A percentile compares a stretch with the other conserved stretches of the same genome.
These are phyloP conservation scores for Secale cereale DNA, from an alignment of 176 grass and related monocot genomes.

Conservation along the genomic window DNA sequence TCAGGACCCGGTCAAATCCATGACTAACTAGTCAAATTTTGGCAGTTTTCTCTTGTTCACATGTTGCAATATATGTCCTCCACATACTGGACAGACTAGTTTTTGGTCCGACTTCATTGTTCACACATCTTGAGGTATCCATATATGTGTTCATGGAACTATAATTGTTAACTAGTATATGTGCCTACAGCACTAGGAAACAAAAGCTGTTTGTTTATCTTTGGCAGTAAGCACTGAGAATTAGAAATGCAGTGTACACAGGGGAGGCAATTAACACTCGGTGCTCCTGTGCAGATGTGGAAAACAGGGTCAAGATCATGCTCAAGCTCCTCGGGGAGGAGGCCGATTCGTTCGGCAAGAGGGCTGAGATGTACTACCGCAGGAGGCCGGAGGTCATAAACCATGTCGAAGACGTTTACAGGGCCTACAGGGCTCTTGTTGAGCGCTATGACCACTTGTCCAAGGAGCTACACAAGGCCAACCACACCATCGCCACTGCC, in stretches of 20 bases:
- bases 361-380: conserved; percentile 73
- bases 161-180: background rate
- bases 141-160: background rate
- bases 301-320: conserved; percentile 69
- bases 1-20: background rate
- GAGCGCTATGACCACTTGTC: conserved; percentile 80
- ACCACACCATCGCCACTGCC: conserved; percentile 69
- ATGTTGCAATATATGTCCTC: no score
- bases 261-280: background rate
- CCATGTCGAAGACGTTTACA: conserved; percentile 73
- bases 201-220: background rate
- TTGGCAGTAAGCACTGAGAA: background rate
- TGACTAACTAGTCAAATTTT: background rate
- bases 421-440: conserved; percentile 77
- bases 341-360: conserved; percentile 75
- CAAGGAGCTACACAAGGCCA: conserved; percentile 78
- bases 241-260: background rate
- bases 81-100: no score
- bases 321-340: conserved; percentile 82
- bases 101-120: background rate
- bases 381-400: conserved; percentile 64
- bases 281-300: conserved; percentile 62
- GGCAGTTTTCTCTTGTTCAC: no score
- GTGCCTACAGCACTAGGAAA: background rate
- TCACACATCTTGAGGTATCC: background rate